Conservation (phyloP, 768 basidiomycete genomes). For the Podaxis sp. region DNA sequence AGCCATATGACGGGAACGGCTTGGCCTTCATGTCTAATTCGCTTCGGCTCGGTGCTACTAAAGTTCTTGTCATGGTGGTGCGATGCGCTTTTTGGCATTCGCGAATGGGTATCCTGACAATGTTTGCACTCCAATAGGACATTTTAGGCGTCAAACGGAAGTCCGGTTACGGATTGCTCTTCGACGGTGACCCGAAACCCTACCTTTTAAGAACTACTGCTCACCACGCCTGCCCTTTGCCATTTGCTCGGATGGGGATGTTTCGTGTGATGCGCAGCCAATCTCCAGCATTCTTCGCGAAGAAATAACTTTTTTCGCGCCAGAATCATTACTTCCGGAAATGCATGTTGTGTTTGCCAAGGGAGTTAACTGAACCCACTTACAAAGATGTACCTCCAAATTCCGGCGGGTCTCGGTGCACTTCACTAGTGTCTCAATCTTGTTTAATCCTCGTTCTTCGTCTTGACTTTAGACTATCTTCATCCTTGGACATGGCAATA, state of each 20-base stretch:
- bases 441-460: background rate
- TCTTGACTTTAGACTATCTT: background rate
- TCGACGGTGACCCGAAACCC: no score
- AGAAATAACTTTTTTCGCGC: background rate
- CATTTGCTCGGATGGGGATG: background rate
- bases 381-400: background rate
- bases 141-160: background rate
- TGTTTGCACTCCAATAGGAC: conserved; percentile 1
- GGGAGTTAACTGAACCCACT: background rate
- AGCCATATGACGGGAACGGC: background rate
- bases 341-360: background rate
- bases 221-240: background rate
- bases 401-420: background rate
- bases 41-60: background rate
- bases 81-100: background rate
- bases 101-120: background rate
- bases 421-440: background rate
- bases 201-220: background rate
- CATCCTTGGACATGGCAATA: background rate
- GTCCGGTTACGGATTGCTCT: background rate
- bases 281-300: background rate
- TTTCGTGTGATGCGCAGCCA: conserved; percentile 6
- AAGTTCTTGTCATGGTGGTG: background rate
- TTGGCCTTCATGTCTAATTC: conserved; percentile 1
- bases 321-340: background rate